Percentiles rank a stretch among this genome's conserved stretches.
Conservation (phyloP, 805 yeast genomes). For the Sugiyamaella boreocaroliniensis region DNA sequence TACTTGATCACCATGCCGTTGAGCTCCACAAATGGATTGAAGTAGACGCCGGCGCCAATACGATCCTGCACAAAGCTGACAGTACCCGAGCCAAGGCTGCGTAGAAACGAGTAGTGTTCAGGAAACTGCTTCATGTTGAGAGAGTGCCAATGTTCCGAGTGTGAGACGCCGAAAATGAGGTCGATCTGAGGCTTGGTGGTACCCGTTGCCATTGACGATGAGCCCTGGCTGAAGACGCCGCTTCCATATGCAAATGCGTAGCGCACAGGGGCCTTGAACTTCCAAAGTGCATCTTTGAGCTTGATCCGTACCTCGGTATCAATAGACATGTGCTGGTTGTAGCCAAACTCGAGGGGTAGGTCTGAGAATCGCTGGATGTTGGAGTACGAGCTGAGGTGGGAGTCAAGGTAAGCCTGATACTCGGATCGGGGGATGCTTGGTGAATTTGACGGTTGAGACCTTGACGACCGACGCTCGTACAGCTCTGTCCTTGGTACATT, state of each 20-base stretch:
- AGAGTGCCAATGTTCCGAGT: slow-evolving; percentile 71
- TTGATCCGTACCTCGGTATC: slow-evolving; percentile 39
- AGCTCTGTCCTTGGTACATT: too few relatives aligned
- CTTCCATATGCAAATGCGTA: slow-evolving; percentile 93
- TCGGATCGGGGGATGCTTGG: not conserved
- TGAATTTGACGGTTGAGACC: not conserved
- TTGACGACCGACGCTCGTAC: not conserved
- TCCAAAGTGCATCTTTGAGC: slow-evolving; percentile 44
- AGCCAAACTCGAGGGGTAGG: slow-evolving; percentile 52
- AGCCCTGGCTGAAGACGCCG: slow-evolving; percentile 79
- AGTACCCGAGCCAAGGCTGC: slow-evolving; percentile 51
- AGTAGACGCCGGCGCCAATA: slow-evolving; percentile 85
- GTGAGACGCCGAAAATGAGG: slow-evolving; percentile 72
- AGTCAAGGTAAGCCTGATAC: slow-evolving; percentile 7
- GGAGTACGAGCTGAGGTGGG: slow-evolving; percentile 27
- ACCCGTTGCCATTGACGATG: slow-evolving; percentile 21
- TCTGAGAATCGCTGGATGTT: slow-evolving; percentile 45
- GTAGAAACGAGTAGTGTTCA: slow-evolving; percentile 68
- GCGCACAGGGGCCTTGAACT: slow-evolving; percentile 64
- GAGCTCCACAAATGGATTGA: slow-evolving; percentile 79
- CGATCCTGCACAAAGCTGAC: slow-evolving; percentile 51
- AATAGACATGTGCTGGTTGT: slow-evolving; percentile 49
- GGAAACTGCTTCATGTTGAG: slow-evolving; percentile 61
- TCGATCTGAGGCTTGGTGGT: slow-evolving; percentile 65
- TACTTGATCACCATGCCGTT: slow-evolving; percentile 63